phyloP scores from a whole-genome alignment of 345 rosid species.

The Salix koriyanagi region DNA sequence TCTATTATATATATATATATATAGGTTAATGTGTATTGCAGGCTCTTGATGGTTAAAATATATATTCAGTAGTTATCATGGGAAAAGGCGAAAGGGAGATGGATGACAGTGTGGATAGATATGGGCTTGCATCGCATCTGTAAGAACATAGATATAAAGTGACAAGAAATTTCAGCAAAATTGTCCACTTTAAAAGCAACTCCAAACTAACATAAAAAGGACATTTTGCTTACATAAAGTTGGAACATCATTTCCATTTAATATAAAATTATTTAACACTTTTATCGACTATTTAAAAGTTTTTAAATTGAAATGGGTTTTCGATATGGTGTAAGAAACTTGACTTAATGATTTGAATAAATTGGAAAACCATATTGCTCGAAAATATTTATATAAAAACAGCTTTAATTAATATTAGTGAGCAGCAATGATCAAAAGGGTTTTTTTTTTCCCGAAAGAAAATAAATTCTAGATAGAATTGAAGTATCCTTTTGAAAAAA shows the following conservation, averaged over 20 bases:
- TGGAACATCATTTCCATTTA: not conserved
- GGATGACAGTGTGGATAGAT: not conserved
- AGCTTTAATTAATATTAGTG: too few relatives aligned
- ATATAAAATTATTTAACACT: too few relatives aligned
- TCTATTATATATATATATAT: not conserved
- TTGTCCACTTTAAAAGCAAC: not conserved
- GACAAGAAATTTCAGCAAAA: not conserved
- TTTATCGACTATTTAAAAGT: too few relatives aligned
- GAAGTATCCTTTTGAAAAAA: constrained; percentile 1
- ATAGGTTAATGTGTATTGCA: not conserved
- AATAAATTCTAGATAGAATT: constrained; percentile 8
- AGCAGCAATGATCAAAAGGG: not conserved
- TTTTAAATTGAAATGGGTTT: too few relatives aligned
- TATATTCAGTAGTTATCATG: not conserved
- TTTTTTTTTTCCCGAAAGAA: constrained; percentile 1
- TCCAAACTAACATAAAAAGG: not conserved
- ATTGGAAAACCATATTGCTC: too few relatives aligned
- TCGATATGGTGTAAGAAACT: too few relatives aligned
- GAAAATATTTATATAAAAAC: too few relatives aligned
- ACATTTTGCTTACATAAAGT: not conserved
- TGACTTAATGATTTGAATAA: too few relatives aligned
- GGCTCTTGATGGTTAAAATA: not conserved
- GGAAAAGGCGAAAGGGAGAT: not conserved
- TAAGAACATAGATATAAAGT: not conserved
- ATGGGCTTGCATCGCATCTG: not conserved